Conservation (phyloP, 768 basidiomycete species). For the Lentinula boryana region DNA sequence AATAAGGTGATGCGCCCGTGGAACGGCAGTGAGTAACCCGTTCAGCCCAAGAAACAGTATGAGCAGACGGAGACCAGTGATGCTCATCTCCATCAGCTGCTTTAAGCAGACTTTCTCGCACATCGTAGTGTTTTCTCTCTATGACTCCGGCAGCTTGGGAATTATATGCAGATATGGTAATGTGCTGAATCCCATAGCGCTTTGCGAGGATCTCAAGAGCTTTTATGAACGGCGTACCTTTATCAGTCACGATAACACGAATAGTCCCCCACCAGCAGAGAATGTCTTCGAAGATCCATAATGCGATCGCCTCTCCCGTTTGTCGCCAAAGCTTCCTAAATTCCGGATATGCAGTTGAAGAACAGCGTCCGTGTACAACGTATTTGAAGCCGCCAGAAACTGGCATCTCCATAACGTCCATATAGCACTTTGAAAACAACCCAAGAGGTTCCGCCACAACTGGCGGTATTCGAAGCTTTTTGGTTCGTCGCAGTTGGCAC, state of each 20-base stretch:
- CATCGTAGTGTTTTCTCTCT: background rate
- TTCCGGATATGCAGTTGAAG: constrained; percentile 17
- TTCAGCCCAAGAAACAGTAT: background rate
- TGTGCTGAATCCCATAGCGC: constrained; percentile 19
- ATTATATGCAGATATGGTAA: constrained; percentile 25
- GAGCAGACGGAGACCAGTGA: background rate
- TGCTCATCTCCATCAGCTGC: background rate
- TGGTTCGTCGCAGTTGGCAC: constrained; percentile 6
- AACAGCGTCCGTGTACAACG: constrained; percentile 21
- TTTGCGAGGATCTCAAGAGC: constrained; percentile 7
- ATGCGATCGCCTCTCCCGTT: constrained; percentile 13
- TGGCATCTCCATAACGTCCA: constrained; percentile 23
- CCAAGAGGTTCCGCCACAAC: constrained; percentile 16
- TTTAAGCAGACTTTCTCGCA: background rate
- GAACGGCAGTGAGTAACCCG: background rate
- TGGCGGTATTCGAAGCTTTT: constrained; percentile 18
- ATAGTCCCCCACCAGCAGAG: constrained; percentile 19
- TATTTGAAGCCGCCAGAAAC: constrained; percentile 13
- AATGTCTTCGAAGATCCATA: constrained; percentile 23
- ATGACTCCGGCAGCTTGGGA: constrained; percentile 12
- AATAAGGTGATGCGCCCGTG: background rate
- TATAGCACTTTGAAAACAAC: constrained; percentile 20
- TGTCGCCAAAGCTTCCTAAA: constrained; percentile 15
- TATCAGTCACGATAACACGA: constrained; percentile 23
- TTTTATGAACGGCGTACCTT: constrained; percentile 18